Evolutionary conservation across 805 yeast genomes (phyloP), one percentile per base, ranked within the genome.

Genomic region (Hanseniaspora jakobsenii): DNA sequence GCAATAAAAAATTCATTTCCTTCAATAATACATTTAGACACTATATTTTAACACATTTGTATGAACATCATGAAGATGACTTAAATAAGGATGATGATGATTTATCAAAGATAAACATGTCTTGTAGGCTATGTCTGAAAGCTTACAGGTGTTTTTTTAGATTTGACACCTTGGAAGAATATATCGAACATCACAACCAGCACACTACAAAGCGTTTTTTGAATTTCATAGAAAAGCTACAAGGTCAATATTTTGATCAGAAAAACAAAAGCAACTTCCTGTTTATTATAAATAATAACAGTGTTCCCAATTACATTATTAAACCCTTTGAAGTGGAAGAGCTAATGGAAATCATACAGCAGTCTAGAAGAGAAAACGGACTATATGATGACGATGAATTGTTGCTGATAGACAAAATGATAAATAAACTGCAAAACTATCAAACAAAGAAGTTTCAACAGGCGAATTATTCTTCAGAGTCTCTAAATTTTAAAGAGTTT

Each of bases 251-350:
- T 6, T 18, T 23, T 19, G 28, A 18, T 13, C 30, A 27, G 16
- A 27, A 17, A 3, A 26, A 27, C 16, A 17, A 27, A 7, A 28
- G 27, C n/a, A 27, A 27, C 4, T 13, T 18, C 19, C 29, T 37
- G 9, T 28, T 28, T 30, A 6, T 28, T 30, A 24, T 19, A 13
- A 28, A 23, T 12, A 37, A 28, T 14, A 19, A 37, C 13, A 23
- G 21, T 18, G 6, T 19, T 28, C 19, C 26, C 3, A 37, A 30
- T 22, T 37, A 28, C 29, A 21, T 37, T 3, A 18, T 37, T 5
- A 37, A 37, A 16, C 18, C 19, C 13, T 26, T 26, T 14, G 41
- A 37, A 29, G 29, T 37, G 24, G 13, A 21, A 24, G 41, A 37
- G 16, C 6, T 37, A 12, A 28, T 37, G 3, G 32, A 28, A 5